These are phyloP conservation scores for Alternaria incomplexa DNA, from an alignment of 2,329 filamentous ascomycete species.

Conservation along the genomic window DNA sequence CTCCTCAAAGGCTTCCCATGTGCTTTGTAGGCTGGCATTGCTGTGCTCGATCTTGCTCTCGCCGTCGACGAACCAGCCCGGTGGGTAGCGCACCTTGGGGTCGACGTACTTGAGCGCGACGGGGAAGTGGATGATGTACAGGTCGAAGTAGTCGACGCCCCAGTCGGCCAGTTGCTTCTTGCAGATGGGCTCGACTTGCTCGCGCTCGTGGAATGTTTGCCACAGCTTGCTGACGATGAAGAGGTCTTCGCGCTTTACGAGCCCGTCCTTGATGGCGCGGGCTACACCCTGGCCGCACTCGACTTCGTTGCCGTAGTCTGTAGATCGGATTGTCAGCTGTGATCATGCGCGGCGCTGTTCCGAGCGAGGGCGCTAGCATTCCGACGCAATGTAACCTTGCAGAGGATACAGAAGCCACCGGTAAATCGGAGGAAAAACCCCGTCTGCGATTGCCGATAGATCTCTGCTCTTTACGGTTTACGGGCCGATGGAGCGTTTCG, in stretches of 20 bases:
- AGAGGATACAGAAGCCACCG: slow-evolving; percentile 24
- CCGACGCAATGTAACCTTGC: slow-evolving; percentile 13
- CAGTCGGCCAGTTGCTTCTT: slow-evolving; percentile 59
- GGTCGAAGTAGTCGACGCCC: slow-evolving; percentile 48
- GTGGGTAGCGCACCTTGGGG: slow-evolving; percentile 44
- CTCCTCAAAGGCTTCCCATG: slow-evolving; percentile 52
- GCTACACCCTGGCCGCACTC: slow-evolving; percentile 46
- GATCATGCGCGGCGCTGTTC: slow-evolving; percentile 5
- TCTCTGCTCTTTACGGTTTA: neutral
- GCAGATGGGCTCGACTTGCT: slow-evolving; percentile 76
- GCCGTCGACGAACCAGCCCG: slow-evolving; percentile 45
- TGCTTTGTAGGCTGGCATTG: slow-evolving; percentile 42
- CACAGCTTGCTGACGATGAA: slow-evolving; percentile 94
- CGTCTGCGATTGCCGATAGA: neutral
- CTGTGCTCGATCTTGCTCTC: slow-evolving; percentile 47
- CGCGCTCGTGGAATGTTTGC: slow-evolving; percentile 86
- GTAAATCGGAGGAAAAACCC: slow-evolving; percentile 21
- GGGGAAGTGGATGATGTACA: slow-evolving; percentile 84
- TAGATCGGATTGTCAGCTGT: slow-evolving; percentile 1
- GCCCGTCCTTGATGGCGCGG: slow-evolving; percentile 47
- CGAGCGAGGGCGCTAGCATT: slow-evolving; percentile 17
- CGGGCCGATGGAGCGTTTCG: slow-evolving; percentile 6
- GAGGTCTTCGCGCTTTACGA: slow-evolving; percentile 68
- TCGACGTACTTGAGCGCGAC: slow-evolving; percentile 70
- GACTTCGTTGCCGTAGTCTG: slow-evolving; percentile 49